Percentiles rank a stretch among this genome's conserved stretches.
phyloP scores from a whole-genome alignment of 2,329 filamentous ascomycete genomes.

The Penicillium glabrum region DNA sequence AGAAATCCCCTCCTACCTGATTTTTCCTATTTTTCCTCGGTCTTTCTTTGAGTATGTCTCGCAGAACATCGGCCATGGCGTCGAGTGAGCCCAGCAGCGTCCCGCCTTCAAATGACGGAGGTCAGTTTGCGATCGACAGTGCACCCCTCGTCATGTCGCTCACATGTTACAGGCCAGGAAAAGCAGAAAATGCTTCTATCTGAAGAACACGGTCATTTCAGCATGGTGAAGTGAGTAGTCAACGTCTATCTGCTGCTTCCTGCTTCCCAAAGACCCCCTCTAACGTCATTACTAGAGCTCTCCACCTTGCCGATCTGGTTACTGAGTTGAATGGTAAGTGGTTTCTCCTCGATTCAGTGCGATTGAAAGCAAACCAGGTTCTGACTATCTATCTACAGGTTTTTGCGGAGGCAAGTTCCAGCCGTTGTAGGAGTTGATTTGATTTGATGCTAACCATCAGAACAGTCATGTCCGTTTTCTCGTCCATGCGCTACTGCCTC shows the following conservation, averaged over 20 bases:
- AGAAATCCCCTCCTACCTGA: neutral
- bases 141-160: conserved; percentile 10
- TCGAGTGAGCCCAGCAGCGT: conserved; percentile 31
- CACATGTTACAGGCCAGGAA: conserved; percentile 40
- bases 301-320: conserved; percentile 52
- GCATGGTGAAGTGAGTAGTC: conserved; percentile 47
- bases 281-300: conserved; percentile 35
- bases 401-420: conserved; percentile 49
- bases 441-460: conserved; percentile 6
- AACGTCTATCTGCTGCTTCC: neutral
- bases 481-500: conserved; percentile 89
- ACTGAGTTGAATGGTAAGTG: conserved; percentile 50
- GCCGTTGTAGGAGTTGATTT: conserved; percentile 11
- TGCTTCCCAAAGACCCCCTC: conserved; percentile 32
- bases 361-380: neutral
- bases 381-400: conserved; percentile 34
- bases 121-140: conserved; percentile 25
- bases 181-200: conserved; percentile 52
- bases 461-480: conserved; percentile 87
- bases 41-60: conserved; percentile 37
- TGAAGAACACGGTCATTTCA: conserved; percentile 51
- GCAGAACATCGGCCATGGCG: conserved; percentile 38
- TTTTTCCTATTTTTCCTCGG: neutral
- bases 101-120: conserved; percentile 32
- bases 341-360: neutral